phyloP scores from a whole-genome alignment of 1,284 basidiomycete species.

The Moesziomyces sp. region DNA sequence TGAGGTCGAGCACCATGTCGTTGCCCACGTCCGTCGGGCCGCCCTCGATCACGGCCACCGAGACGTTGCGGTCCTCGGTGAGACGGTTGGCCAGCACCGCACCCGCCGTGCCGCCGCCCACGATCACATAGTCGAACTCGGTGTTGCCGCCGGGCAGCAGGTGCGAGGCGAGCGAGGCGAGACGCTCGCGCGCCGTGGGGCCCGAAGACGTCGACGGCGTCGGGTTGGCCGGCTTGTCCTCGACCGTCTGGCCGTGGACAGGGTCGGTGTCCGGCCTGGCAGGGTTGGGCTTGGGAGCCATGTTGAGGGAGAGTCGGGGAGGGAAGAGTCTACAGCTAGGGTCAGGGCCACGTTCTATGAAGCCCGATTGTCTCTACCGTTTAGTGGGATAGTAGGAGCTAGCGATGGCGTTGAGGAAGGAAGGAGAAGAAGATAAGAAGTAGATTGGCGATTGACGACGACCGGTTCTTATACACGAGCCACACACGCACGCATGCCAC shows the following conservation, averaged over 20 bases:
- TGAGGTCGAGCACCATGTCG: slow-evolving; percentile 66
- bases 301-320: slow-evolving; percentile 2
- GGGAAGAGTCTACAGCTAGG: too few species aligned
- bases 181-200: slow-evolving; percentile 50
- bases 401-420: too few species aligned
- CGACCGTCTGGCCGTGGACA: slow-evolving; percentile 56
- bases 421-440: too few species aligned
- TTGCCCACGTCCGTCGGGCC: slow-evolving; percentile 65
- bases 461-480: too few species aligned
- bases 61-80: slow-evolving; percentile 64
- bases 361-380: too few species aligned
- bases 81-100: slow-evolving; percentile 67
- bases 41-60: slow-evolving; percentile 68
- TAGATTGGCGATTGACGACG: too few species aligned
- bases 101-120: slow-evolving; percentile 67
- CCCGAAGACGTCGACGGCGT: slow-evolving; percentile 18
- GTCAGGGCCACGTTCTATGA: too few species aligned
- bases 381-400: too few species aligned
- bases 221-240: slow-evolving; percentile 32
- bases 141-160: slow-evolving; percentile 53
- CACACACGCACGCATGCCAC: too few species aligned
- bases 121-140: slow-evolving; percentile 67
- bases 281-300: slow-evolving; percentile 49
- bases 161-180: slow-evolving; percentile 61
- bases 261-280: slow-evolving; percentile 50